Evolutionary conservation across 2,329 filamentous ascomycete genomes (phyloP).

Genomic region (Trichoderma asperellum): DNA sequence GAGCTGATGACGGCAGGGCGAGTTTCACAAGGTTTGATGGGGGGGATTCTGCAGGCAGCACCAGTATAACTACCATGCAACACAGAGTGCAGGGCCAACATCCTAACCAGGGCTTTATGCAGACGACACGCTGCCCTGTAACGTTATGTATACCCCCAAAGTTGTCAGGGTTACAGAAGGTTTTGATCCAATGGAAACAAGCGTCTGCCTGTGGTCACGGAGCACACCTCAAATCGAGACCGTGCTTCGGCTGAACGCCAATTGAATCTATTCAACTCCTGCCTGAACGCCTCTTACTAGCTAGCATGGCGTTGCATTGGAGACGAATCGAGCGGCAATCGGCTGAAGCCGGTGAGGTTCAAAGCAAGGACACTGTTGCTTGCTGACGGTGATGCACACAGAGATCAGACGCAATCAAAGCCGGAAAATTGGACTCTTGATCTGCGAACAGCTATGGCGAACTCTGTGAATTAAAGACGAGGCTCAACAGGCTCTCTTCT

Average conservation of each 20-base stretch:
- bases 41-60: background rate
- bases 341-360: background rate
- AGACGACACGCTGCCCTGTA: conserved; percentile 11
- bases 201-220: background rate
- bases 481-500: background rate
- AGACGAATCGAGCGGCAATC: background rate
- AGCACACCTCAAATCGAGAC: background rate
- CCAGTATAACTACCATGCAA: background rate
- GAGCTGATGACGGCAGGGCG: conserved; percentile 1
- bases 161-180: background rate
- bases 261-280: background rate
- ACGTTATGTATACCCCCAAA: background rate
- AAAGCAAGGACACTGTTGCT: background rate
- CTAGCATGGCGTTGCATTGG: background rate
- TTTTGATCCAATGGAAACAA: background rate
- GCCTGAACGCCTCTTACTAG: background rate
- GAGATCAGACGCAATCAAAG: background rate
- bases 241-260: background rate
- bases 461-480: background rate
- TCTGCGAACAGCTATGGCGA: background rate
- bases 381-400: background rate
- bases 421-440: background rate
- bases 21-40: conserved; percentile 4
- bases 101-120: conserved; percentile 8
- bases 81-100: background rate